Base-by-base conservation (phyloP, 371 early-diverging fungal species). In the Vairimorpha apis region DNA sequence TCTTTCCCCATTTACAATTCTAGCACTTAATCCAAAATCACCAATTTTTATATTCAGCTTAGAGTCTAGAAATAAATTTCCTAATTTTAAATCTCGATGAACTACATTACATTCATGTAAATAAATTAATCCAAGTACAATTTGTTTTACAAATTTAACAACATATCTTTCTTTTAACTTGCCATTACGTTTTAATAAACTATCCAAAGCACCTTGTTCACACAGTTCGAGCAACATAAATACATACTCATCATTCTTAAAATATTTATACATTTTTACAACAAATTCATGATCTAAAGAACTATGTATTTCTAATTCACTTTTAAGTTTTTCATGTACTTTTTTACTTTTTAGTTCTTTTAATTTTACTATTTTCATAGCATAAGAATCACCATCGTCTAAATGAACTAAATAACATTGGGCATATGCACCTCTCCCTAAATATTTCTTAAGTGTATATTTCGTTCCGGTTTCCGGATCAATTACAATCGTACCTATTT, bases 1-100 rank as follows among this genome's bases (percentile, higher is more conserved):
- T 63, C 77, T 80, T 37, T 76, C 72, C 32, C 72, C 67, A 30
- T 72, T 51, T 44, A 59, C 70, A 37, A 81, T 78, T 44, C 70
- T 41, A 1, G 96, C 92, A 13, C 93, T 90, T 27, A 96, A 79
- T 0, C 98, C 96, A 87, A 97, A 96, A 83, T 97, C 98, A 0
- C 93, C 94, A 37, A 97, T 86, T 81, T 94, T 94, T 66, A 93
- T 85, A 65, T 89, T 86, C 86, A 91, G 87, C 68, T 89, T 85
- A 21, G 85, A 76, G 65, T 89, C 88, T 43, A 97, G 75, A 74
- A 97, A 90, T 49, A 96, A 77, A 79, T 97, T 97, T 64, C 92
- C 92, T 25, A 95, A 87, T 83, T 97, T 97, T 71, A 97, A 85
- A 82, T 97, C 97, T 38, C 97, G 85, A 77, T 97, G 98, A 13